A percentile compares a stretch with the other conserved stretches of the same genome.
Conservation (phyloP, 768 basidiomycete genomes). For the Naganishia onofrii region DNA sequence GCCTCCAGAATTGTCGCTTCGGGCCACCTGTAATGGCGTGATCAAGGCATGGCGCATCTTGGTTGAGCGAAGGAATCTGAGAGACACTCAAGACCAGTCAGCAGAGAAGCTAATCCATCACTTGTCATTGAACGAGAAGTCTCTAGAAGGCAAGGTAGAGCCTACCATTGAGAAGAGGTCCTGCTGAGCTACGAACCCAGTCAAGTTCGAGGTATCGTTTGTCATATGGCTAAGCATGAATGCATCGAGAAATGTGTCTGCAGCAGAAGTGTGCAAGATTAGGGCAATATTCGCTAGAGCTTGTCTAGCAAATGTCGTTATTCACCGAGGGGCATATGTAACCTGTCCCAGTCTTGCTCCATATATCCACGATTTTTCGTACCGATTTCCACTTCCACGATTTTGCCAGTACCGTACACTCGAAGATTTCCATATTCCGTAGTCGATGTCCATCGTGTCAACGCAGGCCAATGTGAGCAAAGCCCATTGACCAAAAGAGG, state of each 20-base stretch:
- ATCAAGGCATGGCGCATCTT: conserved; percentile 36
- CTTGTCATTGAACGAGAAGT: neutral
- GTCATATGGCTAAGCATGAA: conserved; percentile 44
- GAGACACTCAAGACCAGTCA: neutral
- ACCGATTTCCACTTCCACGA: conserved; percentile 46
- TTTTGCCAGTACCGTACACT: conserved; percentile 26
- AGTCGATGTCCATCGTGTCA: neutral
- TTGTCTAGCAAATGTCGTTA: neutral
- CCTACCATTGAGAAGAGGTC: conserved; percentile 38
- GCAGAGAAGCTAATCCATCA: too few species aligned
- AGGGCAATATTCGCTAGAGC: neutral
- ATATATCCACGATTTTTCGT: conserved; percentile 44
- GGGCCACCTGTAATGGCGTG: conserved; percentile 37
- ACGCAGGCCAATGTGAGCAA: conserved; percentile 8
- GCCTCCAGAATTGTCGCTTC: conserved; percentile 38
- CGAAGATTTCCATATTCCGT: conserved; percentile 6
- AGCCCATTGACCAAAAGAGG: conserved; percentile 15
- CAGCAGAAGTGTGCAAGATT: neutral
- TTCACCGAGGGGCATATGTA: conserved; percentile 47
- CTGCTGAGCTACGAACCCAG: conserved; percentile 44
- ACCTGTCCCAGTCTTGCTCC: conserved; percentile 39
- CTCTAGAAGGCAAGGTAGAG: neutral
- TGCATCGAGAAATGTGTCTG: conserved; percentile 48
- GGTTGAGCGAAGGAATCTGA: conserved; percentile 26
- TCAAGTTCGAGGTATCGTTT: neutral